Conservation (phyloP, 1,284 basidiomycete genomes). For the Papiliotrema terrestris region DNA sequence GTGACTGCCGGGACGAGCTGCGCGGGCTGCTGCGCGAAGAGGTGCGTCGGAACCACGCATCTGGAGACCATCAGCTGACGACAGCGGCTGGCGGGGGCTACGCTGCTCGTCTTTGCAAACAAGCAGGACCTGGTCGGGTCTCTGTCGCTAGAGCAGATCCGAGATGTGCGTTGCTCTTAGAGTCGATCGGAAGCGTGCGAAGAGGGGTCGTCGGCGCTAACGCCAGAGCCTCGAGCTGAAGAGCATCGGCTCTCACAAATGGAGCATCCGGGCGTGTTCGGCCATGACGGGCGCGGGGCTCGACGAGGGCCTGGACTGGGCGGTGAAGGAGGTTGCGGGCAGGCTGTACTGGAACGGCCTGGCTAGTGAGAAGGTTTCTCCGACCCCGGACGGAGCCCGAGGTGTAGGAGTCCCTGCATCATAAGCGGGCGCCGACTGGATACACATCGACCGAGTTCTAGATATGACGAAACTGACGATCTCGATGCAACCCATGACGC, state of each 20-base stretch:
- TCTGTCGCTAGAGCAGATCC: conserved; percentile 76
- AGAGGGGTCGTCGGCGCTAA: conserved; percentile 9
- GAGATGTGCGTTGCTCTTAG: conserved; percentile 62
- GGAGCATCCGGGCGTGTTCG: conserved; percentile 88
- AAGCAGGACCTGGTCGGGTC: conserved; percentile 94
- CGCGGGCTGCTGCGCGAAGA: conserved; percentile 84
- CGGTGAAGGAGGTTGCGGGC: conserved; percentile 83
- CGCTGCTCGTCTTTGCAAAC: conserved; percentile 95
- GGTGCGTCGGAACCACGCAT: conserved; percentile 56
- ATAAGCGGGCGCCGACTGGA: too few relatives aligned
- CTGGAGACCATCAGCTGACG: background rate
- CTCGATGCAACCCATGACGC: too few relatives aligned
- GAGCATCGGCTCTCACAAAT: conserved; percentile 78
- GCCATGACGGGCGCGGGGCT: conserved; percentile 85
- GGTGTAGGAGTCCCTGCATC: too few relatives aligned
- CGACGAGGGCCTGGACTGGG: conserved; percentile 84
- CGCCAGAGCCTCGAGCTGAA: conserved; percentile 68
- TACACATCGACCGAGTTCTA: too few relatives aligned
- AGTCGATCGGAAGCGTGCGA: too few relatives aligned
- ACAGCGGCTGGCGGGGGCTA: conserved; percentile 87
- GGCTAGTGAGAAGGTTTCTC: background rate
- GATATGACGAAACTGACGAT: too few relatives aligned
- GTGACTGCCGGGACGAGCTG: conserved; percentile 84
- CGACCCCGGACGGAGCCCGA: too few relatives aligned
- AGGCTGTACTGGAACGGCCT: conserved; percentile 52